Percentiles rank a stretch among this genome's conserved stretches.
phyloP scores from a whole-genome alignment of 2,329 filamentous ascomycete species.

The Bretziella fagacearum region DNA sequence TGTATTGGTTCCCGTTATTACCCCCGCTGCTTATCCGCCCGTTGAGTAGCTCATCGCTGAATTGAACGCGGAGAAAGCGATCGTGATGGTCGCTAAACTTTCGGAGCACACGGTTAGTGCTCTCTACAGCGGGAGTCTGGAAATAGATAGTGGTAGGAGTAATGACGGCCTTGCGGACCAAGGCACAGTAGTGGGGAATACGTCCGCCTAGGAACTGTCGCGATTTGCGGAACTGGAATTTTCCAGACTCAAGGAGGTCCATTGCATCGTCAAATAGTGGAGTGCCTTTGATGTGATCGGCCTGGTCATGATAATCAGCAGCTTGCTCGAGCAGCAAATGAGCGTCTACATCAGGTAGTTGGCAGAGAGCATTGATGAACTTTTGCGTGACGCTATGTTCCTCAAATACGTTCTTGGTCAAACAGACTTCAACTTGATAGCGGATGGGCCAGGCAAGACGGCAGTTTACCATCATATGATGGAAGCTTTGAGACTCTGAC shows the following conservation, averaged over 20 bases:
- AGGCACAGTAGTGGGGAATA: conserved; percentile 55
- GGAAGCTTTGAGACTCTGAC: not conserved
- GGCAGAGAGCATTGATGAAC: conserved; percentile 49
- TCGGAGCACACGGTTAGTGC: conserved; percentile 72
- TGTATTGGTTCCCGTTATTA: conserved; percentile 37
- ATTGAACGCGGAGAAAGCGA: conserved; percentile 75
- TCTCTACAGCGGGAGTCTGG: conserved; percentile 62
- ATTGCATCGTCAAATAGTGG: conserved; percentile 38
- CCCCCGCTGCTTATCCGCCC: conserved; percentile 41
- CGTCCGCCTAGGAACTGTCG: conserved; percentile 18
- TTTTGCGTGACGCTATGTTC: conserved; percentile 53
- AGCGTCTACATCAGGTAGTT: conserved; percentile 31
- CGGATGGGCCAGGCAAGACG: conserved; percentile 52
- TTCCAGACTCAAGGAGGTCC: conserved; percentile 17
- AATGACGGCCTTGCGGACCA: conserved; percentile 58
- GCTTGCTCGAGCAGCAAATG: conserved; percentile 57
- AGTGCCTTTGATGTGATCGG: conserved; percentile 27
- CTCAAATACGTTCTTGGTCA: conserved; percentile 61
- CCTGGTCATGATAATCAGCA: conserved; percentile 28
- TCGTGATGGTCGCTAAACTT: conserved; percentile 52
- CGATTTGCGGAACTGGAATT: not conserved
- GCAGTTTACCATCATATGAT: conserved; percentile 1
- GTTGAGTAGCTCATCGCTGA: conserved; percentile 58
- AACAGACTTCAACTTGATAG: conserved; percentile 84
- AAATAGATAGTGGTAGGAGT: conserved; percentile 75